A percentile compares a stretch with the other conserved stretches of the same genome.
These are phyloP conservation scores for Candida morakotiae DNA, from an alignment of 805 yeast species.

Conservation along the genomic window DNA sequence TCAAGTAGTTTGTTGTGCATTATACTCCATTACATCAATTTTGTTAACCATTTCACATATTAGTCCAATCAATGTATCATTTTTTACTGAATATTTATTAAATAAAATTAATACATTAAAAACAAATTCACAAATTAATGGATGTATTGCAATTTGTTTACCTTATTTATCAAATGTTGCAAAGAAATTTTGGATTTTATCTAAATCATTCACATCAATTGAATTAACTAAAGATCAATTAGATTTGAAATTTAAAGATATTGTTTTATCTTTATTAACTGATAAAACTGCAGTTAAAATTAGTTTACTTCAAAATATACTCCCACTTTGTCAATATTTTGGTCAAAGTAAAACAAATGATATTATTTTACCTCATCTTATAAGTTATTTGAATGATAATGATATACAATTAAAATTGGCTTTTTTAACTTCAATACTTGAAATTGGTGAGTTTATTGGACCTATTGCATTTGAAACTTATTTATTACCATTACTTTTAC, in stretches of 20 bases:
- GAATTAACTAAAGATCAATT: conserved; percentile 39
- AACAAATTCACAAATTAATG: conserved; percentile 7
- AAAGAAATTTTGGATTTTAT: conserved; percentile 58
- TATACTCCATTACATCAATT: conserved; percentile 64
- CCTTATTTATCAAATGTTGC: conserved; percentile 71
- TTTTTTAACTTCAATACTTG: conserved; percentile 67
- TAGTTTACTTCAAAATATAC: conserved; percentile 64
- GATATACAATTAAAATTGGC: conserved; percentile 63
- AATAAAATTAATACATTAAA: conserved; percentile 52
- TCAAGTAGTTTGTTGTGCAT: conserved; percentile 63
- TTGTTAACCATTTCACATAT: conserved; percentile 58
- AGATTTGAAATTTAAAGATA: conserved; percentile 55
- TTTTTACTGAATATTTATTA: conserved; percentile 78
- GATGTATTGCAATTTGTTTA: conserved; percentile 59
- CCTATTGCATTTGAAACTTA: conserved; percentile 81
- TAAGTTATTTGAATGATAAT: conserved; percentile 84
- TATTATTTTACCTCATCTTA: conserved; percentile 80
- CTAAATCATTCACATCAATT: conserved; percentile 37
- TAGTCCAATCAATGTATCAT: conserved; percentile 68
- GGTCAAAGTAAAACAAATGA: conserved; percentile 89
- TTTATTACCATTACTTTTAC: conserved; percentile 77
- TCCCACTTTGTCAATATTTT: conserved; percentile 74
- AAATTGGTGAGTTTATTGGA: conserved; percentile 78
- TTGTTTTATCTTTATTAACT: conserved; percentile 63
- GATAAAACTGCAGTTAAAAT: conserved; percentile 60